phyloP scores from a whole-genome alignment of 192 early-diverging fungal genomes.

The Rhizophlyctis rosea region DNA sequence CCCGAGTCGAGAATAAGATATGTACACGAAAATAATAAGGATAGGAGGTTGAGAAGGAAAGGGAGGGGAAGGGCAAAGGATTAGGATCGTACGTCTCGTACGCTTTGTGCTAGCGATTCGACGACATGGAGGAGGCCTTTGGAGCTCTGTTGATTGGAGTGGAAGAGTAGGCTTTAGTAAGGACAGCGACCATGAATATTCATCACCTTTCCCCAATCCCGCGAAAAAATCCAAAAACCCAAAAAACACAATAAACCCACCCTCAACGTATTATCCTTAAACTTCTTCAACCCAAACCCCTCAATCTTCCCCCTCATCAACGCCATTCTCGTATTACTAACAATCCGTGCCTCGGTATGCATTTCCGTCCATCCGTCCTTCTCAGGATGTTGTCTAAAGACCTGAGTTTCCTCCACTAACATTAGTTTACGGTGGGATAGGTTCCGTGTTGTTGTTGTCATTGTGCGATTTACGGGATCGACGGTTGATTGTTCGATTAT shows the following conservation, averaged over 20 bases:
- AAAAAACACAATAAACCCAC: constrained; percentile 21
- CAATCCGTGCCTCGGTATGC: constrained; percentile 78
- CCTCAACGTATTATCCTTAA: constrained; percentile 74
- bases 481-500: constrained; percentile 89
- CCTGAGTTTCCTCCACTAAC: constrained; percentile 91
- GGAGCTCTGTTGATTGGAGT: constrained; percentile 27
- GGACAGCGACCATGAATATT: background rate
- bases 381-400: constrained; percentile 27
- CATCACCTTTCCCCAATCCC: constrained; percentile 4
- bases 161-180: background rate
- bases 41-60: no score
- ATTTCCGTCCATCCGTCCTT: constrained; percentile 60
- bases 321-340: constrained; percentile 84
- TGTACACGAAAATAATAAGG: no score
- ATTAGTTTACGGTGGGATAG: constrained; percentile 89
- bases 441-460: constrained; percentile 84
- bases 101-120: constrained; percentile 33
- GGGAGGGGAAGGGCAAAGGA: no score
- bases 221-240: constrained; percentile 11
- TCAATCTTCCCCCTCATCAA: constrained; percentile 77
- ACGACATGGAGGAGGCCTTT: constrained; percentile 45
- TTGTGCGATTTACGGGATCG: constrained; percentile 68
- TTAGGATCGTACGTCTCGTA: no score
- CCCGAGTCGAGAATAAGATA: no score
- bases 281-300: constrained; percentile 80